Base-by-base conservation (phyloP, 768 basidiomycete genomes). In the Leucogyrophana mollusca region DNA sequence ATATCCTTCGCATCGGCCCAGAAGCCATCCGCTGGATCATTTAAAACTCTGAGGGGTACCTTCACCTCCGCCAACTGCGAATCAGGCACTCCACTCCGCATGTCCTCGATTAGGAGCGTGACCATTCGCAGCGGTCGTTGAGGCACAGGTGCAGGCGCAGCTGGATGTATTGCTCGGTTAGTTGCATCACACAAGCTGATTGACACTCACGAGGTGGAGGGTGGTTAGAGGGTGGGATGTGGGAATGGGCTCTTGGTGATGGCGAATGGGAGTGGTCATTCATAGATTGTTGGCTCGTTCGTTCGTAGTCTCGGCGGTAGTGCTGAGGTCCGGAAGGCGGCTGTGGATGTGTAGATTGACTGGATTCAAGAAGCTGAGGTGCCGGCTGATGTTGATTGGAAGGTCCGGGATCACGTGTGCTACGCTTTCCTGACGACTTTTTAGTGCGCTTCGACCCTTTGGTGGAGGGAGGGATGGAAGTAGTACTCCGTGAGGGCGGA, bases 1-100 rank as follows among this genome's bases (percentile, higher is more conserved):
- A 90, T 68, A 27, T 85, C 79, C 51, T 73, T 72, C 2, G 86
- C 84, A 57, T 86, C 79, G 5, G 79, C 86, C 87, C 87, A 89
- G 55, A 74, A 85, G 4, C 82, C 79, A 53, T 78, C 82, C 30
- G 72, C 71, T 4, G 68, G 65, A 46, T 76, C 64, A 25, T 77
- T 74, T 3, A 73, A 69, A 4, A 59, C 55, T 55, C 63, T 76
- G 30, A 89, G 61, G n/a, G 75, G 77, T 23, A 87, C 74, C 30
- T 68, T 74, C 16, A 90, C 78, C 59, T 90, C 87, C 2, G 80
- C 80, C 16, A 88, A 70, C 54, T 80, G 79, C 45, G 70, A 65
- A 58, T 87, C 86, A 27, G 66, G 62, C 1, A 65, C 65, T 5
- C 74, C 77, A 50, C 71, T 76, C 27, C 87, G 76, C 40, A 69